These are phyloP conservation scores for Lactarius trivialis DNA, from an alignment of 768 basidiomycete genomes.

Conservation along the genomic window DNA sequence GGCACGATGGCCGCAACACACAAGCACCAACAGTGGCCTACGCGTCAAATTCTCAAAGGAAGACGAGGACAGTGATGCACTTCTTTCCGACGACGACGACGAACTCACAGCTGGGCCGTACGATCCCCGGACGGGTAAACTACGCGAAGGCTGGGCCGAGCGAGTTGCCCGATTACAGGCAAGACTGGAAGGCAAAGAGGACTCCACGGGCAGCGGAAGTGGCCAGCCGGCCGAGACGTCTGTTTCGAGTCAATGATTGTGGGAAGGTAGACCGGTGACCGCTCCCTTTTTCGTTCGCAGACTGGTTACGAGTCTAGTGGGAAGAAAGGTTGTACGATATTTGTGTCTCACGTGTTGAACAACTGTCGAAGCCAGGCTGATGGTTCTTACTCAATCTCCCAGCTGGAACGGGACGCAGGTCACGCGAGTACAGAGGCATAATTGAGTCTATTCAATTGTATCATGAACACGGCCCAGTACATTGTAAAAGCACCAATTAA, in stretches of 20 bases:
- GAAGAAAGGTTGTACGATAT: neutral
- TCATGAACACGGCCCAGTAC: neutral
- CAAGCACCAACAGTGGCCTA: constrained; percentile 27
- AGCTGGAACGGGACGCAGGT: neutral
- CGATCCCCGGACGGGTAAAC: constrained; percentile 18
- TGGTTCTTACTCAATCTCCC: neutral
- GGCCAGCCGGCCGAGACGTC: neutral
- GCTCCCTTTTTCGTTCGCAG: too few relatives aligned
- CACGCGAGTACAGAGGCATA: neutral
- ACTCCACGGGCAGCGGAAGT: neutral
- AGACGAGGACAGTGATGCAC: constrained; percentile 44
- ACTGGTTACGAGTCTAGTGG: too few relatives aligned
- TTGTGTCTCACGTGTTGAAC: neutral
- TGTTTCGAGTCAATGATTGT: neutral
- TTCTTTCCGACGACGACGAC: constrained; percentile 19
- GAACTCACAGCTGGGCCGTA: constrained; percentile 22
- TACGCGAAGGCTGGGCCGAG: constrained; percentile 18
- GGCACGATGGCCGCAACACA: constrained; percentile 69
- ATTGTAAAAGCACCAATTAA: constrained; percentile 22
- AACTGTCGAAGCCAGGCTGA: neutral
- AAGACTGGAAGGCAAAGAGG: constrained; percentile 3
- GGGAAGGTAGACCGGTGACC: too few relatives aligned
- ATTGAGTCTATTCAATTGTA: neutral
- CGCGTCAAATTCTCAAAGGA: constrained; percentile 53
- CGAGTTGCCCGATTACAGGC: neutral